Percentiles rank a stretch among this genome's conserved stretches.
Conservation (phyloP, 2,329 filamentous ascomycete species). For the Penicillium concentricum region DNA sequence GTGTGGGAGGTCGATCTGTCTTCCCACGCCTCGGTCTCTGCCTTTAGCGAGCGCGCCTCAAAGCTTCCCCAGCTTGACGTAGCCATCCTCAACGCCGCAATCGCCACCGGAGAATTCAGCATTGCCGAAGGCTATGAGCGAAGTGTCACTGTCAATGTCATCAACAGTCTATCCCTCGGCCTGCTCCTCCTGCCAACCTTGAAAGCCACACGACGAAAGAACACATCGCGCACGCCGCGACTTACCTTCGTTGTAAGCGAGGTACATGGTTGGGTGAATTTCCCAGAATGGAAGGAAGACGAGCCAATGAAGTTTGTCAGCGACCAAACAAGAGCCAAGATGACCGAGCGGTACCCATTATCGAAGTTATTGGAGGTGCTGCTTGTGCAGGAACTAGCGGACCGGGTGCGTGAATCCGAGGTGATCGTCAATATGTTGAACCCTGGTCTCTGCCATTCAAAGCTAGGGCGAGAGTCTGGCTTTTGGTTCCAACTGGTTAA, state of each 20-base stretch:
- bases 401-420: conserved; percentile 24
- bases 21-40: conserved; percentile 37
- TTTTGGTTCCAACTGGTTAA: conserved; percentile 16
- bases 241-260: conserved; percentile 43
- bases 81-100: conserved; percentile 45
- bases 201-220: conserved; percentile 37
- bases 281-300: conserved; percentile 40
- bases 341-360: conserved; percentile 45
- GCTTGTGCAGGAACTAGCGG: conserved; percentile 41
- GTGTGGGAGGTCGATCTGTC: conserved; percentile 47
- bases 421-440: conserved; percentile 55
- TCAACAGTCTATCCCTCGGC: conserved; percentile 53
- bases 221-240: conserved; percentile 33
- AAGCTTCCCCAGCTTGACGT: conserved; percentile 38
- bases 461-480: conserved; percentile 42
- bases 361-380: conserved; percentile 53
- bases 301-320: conserved; percentile 42
- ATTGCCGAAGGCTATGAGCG: conserved; percentile 49
- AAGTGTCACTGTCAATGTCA: conserved; percentile 54
- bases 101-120: conserved; percentile 37
- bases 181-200: conserved; percentile 54
- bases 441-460: conserved; percentile 54
- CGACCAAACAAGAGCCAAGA: conserved; percentile 33
- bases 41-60: conserved; percentile 35
- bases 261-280: conserved; percentile 40